phyloP scores from a whole-genome alignment of 164 flowering plant genomes.

The Piper betle region DNA sequence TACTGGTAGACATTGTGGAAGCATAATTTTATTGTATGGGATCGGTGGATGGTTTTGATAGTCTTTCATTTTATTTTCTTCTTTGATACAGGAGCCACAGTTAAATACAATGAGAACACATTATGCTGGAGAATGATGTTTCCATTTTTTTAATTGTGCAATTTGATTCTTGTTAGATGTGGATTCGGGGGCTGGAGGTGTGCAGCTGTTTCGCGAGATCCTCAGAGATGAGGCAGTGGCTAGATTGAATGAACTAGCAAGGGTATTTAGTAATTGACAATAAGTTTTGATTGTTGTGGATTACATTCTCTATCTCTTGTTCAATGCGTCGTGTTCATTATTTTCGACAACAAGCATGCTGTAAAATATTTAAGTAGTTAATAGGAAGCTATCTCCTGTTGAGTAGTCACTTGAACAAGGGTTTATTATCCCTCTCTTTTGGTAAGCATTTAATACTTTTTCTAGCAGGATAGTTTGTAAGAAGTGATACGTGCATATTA shows the following conservation, averaged over 20 bases:
- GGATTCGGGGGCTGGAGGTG: constrained; percentile 12
- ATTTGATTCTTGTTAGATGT: background rate
- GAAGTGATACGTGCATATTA: too few relatives aligned
- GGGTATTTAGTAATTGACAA: constrained; percentile 29
- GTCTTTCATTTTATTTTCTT: too few relatives aligned
- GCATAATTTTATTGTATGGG: too few relatives aligned
- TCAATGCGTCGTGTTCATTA: background rate
- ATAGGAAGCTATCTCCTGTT: background rate
- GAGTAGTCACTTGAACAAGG: background rate
- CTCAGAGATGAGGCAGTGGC: constrained; percentile 74
- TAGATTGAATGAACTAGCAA: constrained; percentile 62
- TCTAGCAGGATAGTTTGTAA: too few relatives aligned
- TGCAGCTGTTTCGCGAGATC: constrained; percentile 33
- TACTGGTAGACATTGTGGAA: too few relatives aligned
- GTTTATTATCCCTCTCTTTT: background rate
- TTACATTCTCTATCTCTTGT: background rate
- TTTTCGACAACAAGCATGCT: background rate
- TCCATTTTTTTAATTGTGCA: background rate
- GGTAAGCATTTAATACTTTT: background rate
- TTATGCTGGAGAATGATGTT: too few relatives aligned
- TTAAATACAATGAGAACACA: background rate
- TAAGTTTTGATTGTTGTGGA: background rate
- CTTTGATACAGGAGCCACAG: too few relatives aligned
- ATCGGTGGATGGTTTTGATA: too few relatives aligned
- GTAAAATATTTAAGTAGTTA: background rate